Base-by-base conservation (phyloP, 2,329 filamentous ascomycete species). In the Setomelanomma holmii region DNA sequence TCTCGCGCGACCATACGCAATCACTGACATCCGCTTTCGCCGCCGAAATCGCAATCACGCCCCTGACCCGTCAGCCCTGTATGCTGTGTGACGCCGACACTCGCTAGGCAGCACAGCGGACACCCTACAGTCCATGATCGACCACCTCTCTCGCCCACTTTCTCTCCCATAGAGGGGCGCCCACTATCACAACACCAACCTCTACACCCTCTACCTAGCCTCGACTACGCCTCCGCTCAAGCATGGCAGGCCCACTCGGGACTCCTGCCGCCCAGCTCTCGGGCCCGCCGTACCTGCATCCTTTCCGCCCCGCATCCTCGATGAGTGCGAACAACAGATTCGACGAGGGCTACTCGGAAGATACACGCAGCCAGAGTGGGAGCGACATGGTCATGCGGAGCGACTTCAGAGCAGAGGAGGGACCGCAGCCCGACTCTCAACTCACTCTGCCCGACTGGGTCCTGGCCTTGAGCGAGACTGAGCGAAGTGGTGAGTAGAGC, bases 271-370 rank as follows among this genome's bases (percentile, higher is more conserved):
- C 58, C 51, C 59, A 64, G 48, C 74, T 73, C 56, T 57, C 61
- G n/a, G 56, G 44, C 19, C 63, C 72, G 40, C 62, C 71, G 20
- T 75, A 73, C 58, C 61, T 73, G 52, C 71, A 72, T 50, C 65
- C 68, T 24, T 73, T 74, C 63, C 67, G 71, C 33, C 66, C 72
- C 40, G 61, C 66, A 7, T 69, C 71, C 45, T 60, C 69, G n/a
- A 75, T 74, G 68, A 72, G 66, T 51, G 58, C 68, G 43, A 75
- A 66, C n/a, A n/a, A n/a, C 59, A 62, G 68, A 43, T 83, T 91
- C 52, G 91, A 96, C 77, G 91, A 96, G 77, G 91, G 91, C 66
- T 96, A 95, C 73, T 93, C 90, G 5, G 90, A 95, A 72, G 90
- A 93, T 42, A 84, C 82, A 2, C 75, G 79, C 55, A 85, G 78